Evolutionary conservation across 495 filamentous ascomycete genomes (phyloP), one percentile per base, ranked within the genome.

Genomic region (Lophium mytilinum): DNA sequence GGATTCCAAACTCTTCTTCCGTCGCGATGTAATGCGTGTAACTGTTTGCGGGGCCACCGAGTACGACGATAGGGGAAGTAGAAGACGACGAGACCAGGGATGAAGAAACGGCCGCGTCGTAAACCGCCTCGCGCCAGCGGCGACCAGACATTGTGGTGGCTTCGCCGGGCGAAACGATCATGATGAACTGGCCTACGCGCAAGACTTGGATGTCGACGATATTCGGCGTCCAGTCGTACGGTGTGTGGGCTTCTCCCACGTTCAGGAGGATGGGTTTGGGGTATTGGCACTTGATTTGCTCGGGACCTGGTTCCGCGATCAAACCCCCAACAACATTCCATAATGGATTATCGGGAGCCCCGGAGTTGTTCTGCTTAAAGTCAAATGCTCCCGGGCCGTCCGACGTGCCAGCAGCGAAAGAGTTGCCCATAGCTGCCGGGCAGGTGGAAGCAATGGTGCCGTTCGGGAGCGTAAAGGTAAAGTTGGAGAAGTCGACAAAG

Each of bases 1-100:
- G 93, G 52, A 91, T 80, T 14, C 70, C 69, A 68, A 96, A 98
- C 66, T 98, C 93, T 68, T 96, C 89, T 63, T 89, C 83, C 0
- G 93, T 98, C 9, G 89, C 73, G 71, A 95, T 94, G 70, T 98
- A 98, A 68, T 98, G 93, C 12, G 93, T 90, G 69, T 98, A 98
- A 63, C 80, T 90, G 71, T 98, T 98, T 9, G 91, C 88, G 4
- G 92, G 93, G 0, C 88, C 90, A n/a, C 93, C 93, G 12, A 98
- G 75, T 19, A 96, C 88, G 9, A 94, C 87, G 15, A 89, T 71
- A 1, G 90, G 89, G 1, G 79, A 67, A 9, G 54, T 50, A 18
- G 19, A 45, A 18, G 19, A 45, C 1, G 37, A 48, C 10, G 33
- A n/a, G 4, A 61, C 68, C 8, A 85, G 76, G 0, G 75, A 68